These are phyloP conservation scores for Dillenia turbinata DNA, from an alignment of 164 flowering plant genomes.

Conservation along the genomic window DNA sequence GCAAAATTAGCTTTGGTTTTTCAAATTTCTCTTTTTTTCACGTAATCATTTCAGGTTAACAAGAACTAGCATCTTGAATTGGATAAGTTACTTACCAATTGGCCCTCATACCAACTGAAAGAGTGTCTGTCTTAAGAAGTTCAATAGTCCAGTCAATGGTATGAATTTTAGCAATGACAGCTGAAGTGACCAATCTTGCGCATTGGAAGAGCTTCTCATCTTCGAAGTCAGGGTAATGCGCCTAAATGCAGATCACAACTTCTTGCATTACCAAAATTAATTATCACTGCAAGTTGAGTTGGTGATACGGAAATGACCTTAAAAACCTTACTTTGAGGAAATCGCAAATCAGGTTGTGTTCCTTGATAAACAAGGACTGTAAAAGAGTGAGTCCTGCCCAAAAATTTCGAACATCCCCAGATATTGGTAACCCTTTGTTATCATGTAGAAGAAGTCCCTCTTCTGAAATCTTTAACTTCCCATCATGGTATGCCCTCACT, in stretches of 20 bases:
- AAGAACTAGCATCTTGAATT: too few species aligned
- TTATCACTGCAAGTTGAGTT: not conserved
- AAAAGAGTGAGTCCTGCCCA: slow-evolving; percentile 54
- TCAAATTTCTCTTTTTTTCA: too few species aligned
- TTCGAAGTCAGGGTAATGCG: slow-evolving; percentile 29
- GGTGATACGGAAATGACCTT: not conserved
- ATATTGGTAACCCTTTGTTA: slow-evolving; percentile 35
- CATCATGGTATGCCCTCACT: slow-evolving; percentile 50
- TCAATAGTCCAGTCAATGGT: slow-evolving; percentile 59
- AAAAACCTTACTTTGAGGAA: slow-evolving; percentile 30
- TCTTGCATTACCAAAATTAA: not conserved
- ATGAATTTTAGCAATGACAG: slow-evolving; percentile 52
- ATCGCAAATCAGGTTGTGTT: slow-evolving; percentile 50
- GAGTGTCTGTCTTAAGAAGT: slow-evolving; percentile 37
- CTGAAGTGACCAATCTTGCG: slow-evolving; percentile 50
- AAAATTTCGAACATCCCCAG: slow-evolving; percentile 51
- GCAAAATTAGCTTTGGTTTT: too few species aligned
- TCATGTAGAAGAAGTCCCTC: slow-evolving; percentile 47
- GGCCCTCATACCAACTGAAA: slow-evolving; percentile 39
- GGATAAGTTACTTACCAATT: slow-evolving; percentile 28
- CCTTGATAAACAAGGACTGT: slow-evolving; percentile 51
- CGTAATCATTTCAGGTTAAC: too few species aligned
- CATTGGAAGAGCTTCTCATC: slow-evolving; percentile 41
- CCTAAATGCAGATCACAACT: slow-evolving; percentile 14
- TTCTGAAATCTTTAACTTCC: slow-evolving; percentile 37